These are phyloP conservation scores for Cicer chorassanicum DNA, from an alignment of 306 rosid species.

Conservation along the genomic window DNA sequence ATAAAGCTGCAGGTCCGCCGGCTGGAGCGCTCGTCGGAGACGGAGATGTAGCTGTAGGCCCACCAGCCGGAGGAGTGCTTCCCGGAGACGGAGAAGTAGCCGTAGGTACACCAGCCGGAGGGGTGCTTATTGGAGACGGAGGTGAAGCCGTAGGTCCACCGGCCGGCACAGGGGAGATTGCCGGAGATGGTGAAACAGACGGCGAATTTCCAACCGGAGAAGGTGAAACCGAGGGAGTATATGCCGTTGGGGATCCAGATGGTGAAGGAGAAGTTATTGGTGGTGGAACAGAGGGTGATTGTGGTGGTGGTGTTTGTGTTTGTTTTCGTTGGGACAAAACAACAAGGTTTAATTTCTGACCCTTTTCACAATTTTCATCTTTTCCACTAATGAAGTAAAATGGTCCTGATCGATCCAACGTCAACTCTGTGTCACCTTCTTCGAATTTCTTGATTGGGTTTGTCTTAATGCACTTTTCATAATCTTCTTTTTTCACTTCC, in stretches of 20 bases:
- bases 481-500: constrained; percentile 70
- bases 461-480: constrained; percentile 59
- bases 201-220: neutral
- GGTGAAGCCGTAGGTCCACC: neutral
- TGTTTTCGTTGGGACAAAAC: constrained; percentile 55
- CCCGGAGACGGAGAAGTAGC: neutral
- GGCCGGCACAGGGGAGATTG: neutral
- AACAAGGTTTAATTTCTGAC: constrained; percentile 63
- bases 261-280: constrained; percentile 27
- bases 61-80: neutral
- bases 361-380: constrained; percentile 58
- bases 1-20: neutral
- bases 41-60: neutral
- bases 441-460: constrained; percentile 67
- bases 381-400: constrained; percentile 75
- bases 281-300: constrained; percentile 12
- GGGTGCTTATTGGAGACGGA: constrained; percentile 20
- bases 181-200: neutral
- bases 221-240: neutral
- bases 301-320: neutral
- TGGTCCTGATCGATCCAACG: constrained; percentile 65
- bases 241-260: constrained; percentile 31
- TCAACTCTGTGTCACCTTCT: constrained; percentile 66
- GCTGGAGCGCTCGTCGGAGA: constrained; percentile 13
- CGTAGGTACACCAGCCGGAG: neutral